These are phyloP conservation scores for Calocybe gangraenosa DNA, from an alignment of 768 basidiomycete species.

Conservation along the genomic window DNA sequence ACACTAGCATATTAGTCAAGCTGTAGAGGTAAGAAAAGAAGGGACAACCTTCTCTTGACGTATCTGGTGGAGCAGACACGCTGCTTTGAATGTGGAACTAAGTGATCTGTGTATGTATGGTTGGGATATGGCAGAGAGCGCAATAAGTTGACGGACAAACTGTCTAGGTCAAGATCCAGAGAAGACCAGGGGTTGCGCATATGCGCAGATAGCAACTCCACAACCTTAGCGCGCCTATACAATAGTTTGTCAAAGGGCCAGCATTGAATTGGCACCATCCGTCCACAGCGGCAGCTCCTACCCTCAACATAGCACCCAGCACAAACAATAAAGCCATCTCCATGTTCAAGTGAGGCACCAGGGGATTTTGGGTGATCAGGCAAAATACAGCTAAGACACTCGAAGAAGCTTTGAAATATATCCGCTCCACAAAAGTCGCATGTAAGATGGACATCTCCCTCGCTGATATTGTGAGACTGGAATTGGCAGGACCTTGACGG, in stretches of 20 bases:
- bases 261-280: constrained; percentile 60
- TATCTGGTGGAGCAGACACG: constrained; percentile 21
- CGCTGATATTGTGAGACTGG: neutral
- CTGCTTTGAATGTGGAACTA: constrained; percentile 23
- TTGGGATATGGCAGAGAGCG: neutral
- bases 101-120: neutral
- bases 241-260: constrained; percentile 46
- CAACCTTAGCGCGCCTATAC: constrained; percentile 31
- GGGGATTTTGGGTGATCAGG: neutral
- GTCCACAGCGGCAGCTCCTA: constrained; percentile 58
- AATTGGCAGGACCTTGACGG: neutral
- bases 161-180: neutral
- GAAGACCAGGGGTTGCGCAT: neutral
- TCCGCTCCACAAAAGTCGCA: constrained; percentile 85
- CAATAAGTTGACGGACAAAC: constrained; percentile 7
- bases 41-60: constrained; percentile 13
- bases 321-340: constrained; percentile 55
- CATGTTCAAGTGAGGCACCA: constrained; percentile 17
- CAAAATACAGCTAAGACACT: constrained; percentile 55
- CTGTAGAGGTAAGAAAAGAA: neutral
- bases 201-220: constrained; percentile 10
- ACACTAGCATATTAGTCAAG: constrained; percentile 1
- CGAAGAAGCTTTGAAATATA: constrained; percentile 79
- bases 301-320: constrained; percentile 76
- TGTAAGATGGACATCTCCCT: constrained; percentile 25